Evolutionary conservation across 306 rosid species (phyloP).

Genomic region (Lithocarpus polystachyus): DNA sequence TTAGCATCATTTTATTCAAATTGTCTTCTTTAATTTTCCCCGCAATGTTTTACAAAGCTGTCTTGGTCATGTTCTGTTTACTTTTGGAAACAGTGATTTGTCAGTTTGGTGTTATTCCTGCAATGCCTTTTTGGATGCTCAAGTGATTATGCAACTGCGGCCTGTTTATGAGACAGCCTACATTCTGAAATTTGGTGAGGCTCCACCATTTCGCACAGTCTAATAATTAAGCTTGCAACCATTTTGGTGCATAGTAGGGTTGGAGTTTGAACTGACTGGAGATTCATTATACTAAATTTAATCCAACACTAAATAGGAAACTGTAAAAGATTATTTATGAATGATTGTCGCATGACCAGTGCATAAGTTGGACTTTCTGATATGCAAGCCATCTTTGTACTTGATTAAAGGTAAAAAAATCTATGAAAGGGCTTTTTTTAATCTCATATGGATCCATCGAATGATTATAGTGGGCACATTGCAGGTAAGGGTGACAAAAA

Average conservation of each 20-base stretch:
- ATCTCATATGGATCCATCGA: too few relatives aligned
- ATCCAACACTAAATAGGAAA: background rate
- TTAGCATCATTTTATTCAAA: background rate
- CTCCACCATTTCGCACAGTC: slow-evolving; percentile 44
- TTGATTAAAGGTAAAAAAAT: too few relatives aligned
- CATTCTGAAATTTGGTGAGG: slow-evolving; percentile 59
- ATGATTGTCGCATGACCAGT: too few relatives aligned
- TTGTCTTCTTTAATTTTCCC: background rate
- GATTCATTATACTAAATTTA: background rate
- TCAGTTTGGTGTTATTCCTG: slow-evolving; percentile 91
- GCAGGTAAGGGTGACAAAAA: too few relatives aligned
- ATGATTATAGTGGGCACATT: too few relatives aligned
- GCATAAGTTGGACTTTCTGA: too few relatives aligned
- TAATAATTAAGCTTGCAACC: background rate
- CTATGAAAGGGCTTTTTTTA: too few relatives aligned
- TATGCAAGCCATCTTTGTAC: too few relatives aligned
- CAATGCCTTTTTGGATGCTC: slow-evolving; percentile 85
- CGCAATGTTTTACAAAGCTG: background rate
- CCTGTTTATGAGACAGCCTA: slow-evolving; percentile 60
- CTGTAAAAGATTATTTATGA: too few relatives aligned
- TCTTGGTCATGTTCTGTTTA: background rate
- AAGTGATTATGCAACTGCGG: slow-evolving; percentile 57
- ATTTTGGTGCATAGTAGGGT: slow-evolving; percentile 11
- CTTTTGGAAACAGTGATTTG: slow-evolving; percentile 52
- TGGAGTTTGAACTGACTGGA: slow-evolving; percentile 12